These are phyloP conservation scores for Heteromeles arbutifolia DNA, from an alignment of 306 rosid species.

Conservation along the genomic window DNA sequence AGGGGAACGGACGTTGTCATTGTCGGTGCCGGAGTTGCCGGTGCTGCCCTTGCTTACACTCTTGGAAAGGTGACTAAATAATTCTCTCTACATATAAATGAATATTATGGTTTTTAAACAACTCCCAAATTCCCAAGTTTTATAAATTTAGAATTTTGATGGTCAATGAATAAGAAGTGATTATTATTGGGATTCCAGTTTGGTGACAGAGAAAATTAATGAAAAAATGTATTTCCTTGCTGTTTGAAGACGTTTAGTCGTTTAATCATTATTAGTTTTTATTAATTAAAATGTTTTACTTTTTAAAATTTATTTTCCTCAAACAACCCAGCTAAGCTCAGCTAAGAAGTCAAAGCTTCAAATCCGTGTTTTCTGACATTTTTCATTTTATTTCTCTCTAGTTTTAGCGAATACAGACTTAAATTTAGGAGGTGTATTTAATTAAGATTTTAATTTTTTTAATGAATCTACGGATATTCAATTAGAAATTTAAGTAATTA, in stretches of 20 bases:
- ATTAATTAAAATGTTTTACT: no score
- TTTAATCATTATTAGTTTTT: not conserved
- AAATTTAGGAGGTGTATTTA: not conserved
- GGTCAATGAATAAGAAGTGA: not conserved
- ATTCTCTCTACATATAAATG: not conserved
- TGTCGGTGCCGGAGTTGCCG: conserved; percentile 94
- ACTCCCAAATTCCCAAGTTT: not conserved
- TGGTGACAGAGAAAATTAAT: not conserved
- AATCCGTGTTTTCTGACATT: not conserved
- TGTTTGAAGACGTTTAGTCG: not conserved
- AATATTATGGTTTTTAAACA: not conserved
- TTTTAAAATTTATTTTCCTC: not conserved
- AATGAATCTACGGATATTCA: no score
- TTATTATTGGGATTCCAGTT: not conserved
- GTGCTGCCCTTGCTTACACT: conserved; percentile 87
- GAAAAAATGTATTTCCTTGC: not conserved
- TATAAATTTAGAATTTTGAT: not conserved
- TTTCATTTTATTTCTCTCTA: not conserved
- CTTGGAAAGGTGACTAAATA: conserved; percentile 57
- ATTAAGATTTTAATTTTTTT: no score
- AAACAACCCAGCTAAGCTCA: not conserved
- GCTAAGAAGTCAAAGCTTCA: not conserved
- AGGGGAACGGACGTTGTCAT: conserved; percentile 40
- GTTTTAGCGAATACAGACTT: not conserved
- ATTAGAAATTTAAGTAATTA: no score